A percentile compares a stretch with the other conserved stretches of the same genome.
Evolutionary conservation across 78 protist genomes (phyloP).

Genomic region (Dictyostelium capitatum): DNA sequence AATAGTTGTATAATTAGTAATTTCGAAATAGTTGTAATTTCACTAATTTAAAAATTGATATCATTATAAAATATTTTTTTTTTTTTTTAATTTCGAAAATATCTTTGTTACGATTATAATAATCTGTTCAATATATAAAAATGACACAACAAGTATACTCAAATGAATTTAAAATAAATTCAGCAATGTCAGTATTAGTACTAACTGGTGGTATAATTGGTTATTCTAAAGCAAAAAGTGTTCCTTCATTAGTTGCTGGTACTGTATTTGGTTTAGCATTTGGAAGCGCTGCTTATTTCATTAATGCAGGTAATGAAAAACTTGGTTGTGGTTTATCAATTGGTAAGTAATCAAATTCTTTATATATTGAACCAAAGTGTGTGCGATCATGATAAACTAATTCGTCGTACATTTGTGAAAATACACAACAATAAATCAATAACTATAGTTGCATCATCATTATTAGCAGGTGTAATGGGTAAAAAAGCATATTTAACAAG

Average conservation of each 20-base stretch:
- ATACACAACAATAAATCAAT: too few species aligned
- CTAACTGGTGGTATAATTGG: slow-evolving; percentile 48
- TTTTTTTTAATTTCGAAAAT: too few species aligned
- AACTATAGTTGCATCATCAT: slow-evolving; percentile 27
- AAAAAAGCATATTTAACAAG: slow-evolving; percentile 26
- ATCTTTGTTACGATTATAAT: too few species aligned
- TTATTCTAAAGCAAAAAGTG: slow-evolving; percentile 23
- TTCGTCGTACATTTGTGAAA: too few species aligned
- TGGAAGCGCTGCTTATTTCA: neutral
- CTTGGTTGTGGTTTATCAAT: slow-evolving; percentile 43
- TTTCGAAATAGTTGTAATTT: too few species aligned
- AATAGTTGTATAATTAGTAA: too few species aligned
- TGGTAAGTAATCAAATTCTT: slow-evolving; percentile 8
- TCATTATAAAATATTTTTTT: too few species aligned
- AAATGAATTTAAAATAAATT: slow-evolving; percentile 8
- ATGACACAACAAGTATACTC: too few species aligned
- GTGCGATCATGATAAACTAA: too few species aligned
- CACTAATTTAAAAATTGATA: too few species aligned
- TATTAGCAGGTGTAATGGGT: slow-evolving; percentile 57
- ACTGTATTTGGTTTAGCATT: slow-evolving; percentile 28
- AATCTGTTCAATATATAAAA: too few species aligned
- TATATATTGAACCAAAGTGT: too few species aligned
- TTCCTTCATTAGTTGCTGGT: slow-evolving; percentile 60
- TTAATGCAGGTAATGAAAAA: neutral
- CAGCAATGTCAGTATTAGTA: slow-evolving; percentile 20